phyloP scores from a whole-genome alignment of 1,284 basidiomycete species.

The Papiliotrema fonsecae region DNA sequence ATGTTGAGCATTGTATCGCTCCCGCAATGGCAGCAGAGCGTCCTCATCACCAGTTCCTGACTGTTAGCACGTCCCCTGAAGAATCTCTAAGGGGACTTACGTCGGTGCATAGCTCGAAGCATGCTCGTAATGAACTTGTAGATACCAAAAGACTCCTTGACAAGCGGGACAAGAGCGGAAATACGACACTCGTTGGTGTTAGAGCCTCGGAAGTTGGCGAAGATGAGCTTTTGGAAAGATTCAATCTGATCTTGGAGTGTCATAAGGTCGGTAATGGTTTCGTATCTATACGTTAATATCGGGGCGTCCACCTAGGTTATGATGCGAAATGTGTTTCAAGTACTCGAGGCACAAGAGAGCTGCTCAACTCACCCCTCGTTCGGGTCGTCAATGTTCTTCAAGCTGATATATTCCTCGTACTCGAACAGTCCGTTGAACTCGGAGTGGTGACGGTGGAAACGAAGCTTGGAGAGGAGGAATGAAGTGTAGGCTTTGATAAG shows the following conservation, averaged over 20 bases:
- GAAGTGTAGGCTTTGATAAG: slow-evolving; percentile 91
- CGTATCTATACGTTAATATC: slow-evolving; percentile 61
- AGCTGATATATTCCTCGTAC: slow-evolving; percentile 91
- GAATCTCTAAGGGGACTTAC: slow-evolving; percentile 51
- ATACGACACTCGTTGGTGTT: slow-evolving; percentile 94
- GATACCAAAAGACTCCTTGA: slow-evolving; percentile 96
- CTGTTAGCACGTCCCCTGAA: slow-evolving; percentile 5
- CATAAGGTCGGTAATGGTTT: slow-evolving; percentile 94
- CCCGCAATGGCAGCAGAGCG: slow-evolving; percentile 75
- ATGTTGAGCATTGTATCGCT: slow-evolving; percentile 82
- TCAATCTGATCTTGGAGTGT: slow-evolving; percentile 93
- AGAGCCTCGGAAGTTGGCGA: slow-evolving; percentile 83
- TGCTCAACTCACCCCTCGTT: slow-evolving; percentile 76
- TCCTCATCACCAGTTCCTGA: slow-evolving; percentile 81
- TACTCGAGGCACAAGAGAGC: no score
- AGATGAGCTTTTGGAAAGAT: slow-evolving; percentile 92
- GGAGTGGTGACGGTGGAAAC: slow-evolving; percentile 86
- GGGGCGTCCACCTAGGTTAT: slow-evolving; percentile 8
- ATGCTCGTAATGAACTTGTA: slow-evolving; percentile 97
- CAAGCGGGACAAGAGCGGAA: slow-evolving; percentile 83
- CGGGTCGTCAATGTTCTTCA: slow-evolving; percentile 94
- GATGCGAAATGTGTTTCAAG: no score
- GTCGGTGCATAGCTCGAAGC: slow-evolving; percentile 88
- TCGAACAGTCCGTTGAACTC: slow-evolving; percentile 97
- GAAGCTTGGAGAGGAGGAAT: slow-evolving; percentile 87